Evolutionary conservation across 1,284 basidiomycete genomes (phyloP).

Genomic region (Pseudozyma thailandica): DNA sequence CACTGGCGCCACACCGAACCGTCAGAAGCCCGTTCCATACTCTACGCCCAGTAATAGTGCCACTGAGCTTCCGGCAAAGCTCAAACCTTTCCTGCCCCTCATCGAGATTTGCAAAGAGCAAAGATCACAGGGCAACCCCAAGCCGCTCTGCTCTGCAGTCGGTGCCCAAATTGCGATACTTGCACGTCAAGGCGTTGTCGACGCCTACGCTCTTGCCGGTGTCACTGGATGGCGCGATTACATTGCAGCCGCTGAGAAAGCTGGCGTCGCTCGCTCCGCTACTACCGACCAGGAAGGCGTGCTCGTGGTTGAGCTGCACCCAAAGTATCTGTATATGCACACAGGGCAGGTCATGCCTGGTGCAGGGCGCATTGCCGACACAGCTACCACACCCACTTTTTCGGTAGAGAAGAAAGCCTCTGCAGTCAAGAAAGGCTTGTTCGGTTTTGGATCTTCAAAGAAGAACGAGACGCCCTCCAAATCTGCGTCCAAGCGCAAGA

Average conservation of each 20-base stretch:
- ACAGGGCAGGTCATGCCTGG: constrained; percentile 21
- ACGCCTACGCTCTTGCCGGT: constrained; percentile 48
- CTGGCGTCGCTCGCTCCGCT: constrained; percentile 43
- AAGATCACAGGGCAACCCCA: constrained; percentile 24
- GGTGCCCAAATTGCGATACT: constrained; percentile 27
- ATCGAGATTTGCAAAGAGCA: constrained; percentile 58
- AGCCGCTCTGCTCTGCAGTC: constrained; percentile 38
- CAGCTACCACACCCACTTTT: constrained; percentile 20
- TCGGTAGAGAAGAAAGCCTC: constrained; percentile 31
- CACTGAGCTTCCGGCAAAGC: constrained; percentile 4
- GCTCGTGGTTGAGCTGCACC: constrained; percentile 36
- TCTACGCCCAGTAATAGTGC: constrained; percentile 7
- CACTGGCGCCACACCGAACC: constrained; percentile 14
- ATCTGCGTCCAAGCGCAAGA: constrained; percentile 9
- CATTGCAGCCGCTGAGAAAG: constrained; percentile 48
- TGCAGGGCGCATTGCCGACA: constrained; percentile 31
- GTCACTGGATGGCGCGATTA: constrained; percentile 50
- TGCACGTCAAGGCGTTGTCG: constrained; percentile 33
- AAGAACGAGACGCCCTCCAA: constrained; percentile 23
- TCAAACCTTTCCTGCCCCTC: constrained; percentile 38
- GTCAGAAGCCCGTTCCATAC: constrained; percentile 18
- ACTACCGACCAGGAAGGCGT: constrained; percentile 37
- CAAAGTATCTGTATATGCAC: constrained; percentile 24
- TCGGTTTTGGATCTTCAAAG: constrained; percentile 21
- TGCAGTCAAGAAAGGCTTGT: constrained; percentile 8